Evolutionary conservation across 2,329 filamentous ascomycete species (phyloP).

Genomic region (Arthrobotrys sphaeroides): DNA sequence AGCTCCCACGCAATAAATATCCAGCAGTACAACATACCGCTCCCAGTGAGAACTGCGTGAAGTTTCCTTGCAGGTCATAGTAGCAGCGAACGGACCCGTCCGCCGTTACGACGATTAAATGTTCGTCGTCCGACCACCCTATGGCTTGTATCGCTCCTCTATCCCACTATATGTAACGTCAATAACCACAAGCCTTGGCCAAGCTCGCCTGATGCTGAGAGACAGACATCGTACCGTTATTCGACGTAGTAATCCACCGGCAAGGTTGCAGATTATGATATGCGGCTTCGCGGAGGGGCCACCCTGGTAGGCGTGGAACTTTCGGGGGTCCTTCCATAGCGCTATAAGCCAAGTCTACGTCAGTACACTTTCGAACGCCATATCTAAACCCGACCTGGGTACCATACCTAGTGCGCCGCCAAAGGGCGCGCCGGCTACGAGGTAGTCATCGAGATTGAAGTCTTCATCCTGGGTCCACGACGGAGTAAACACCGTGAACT

Average conservation of each 20-base stretch:
- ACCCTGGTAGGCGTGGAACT: conserved; percentile 77
- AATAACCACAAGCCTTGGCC: conserved; percentile 13
- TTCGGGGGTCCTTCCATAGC: conserved; percentile 86
- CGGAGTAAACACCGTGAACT: conserved; percentile 89
- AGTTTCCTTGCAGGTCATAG: conserved; percentile 90
- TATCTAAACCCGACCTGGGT: neutral
- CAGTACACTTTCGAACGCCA: conserved; percentile 1
- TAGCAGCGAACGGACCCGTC: conserved; percentile 93
- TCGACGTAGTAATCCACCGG: conserved; percentile 84
- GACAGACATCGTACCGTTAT: conserved; percentile 68
- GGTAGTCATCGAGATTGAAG: conserved; percentile 92
- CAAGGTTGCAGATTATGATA: conserved; percentile 93
- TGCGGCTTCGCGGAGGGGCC: conserved; percentile 78
- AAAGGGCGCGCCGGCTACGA: conserved; percentile 89
- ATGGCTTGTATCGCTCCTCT: conserved; percentile 85
- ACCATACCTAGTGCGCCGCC: conserved; percentile 87
- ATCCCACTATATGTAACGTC: conserved; percentile 73
- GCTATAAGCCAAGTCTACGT: conserved; percentile 66
- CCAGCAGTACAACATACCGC: conserved; percentile 58
- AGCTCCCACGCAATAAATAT: neutral
- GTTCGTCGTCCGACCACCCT: conserved; percentile 96
- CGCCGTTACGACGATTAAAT: conserved; percentile 83
- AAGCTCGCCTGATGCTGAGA: conserved; percentile 13
- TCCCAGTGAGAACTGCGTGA: conserved; percentile 90
- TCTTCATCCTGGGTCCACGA: conserved; percentile 81